A percentile compares a stretch with the other conserved stretches of the same genome.
Evolutionary conservation across 805 yeast genomes (phyloP).

Genomic region (Cyberlindnera sargentensis): DNA sequence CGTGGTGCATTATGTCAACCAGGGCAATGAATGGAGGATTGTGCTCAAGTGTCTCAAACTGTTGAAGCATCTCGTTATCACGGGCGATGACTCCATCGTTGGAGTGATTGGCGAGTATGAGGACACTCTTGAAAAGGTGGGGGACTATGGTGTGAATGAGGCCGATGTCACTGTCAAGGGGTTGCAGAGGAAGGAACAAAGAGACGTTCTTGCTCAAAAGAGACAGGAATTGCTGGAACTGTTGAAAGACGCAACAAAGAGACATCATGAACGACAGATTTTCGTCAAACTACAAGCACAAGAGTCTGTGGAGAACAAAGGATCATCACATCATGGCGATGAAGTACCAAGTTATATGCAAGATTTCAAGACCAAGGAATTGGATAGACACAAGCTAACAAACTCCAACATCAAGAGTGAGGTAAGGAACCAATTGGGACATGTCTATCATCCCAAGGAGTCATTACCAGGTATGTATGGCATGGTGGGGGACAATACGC

Average conservation of each 20-base stretch:
- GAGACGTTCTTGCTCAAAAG: slow-evolving; percentile 1
- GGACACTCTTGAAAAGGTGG: neutral
- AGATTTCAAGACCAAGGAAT: slow-evolving; percentile 6
- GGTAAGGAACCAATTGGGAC: slow-evolving; percentile 8
- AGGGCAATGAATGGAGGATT: slow-evolving; percentile 35
- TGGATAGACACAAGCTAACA: slow-evolving; percentile 10
- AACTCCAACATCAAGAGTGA: slow-evolving; percentile 14
- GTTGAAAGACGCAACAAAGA: slow-evolving; percentile 3
- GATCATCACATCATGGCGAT: slow-evolving; percentile 1
- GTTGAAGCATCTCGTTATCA: slow-evolving; percentile 26
- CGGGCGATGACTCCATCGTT: slow-evolving; percentile 5
- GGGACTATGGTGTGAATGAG: neutral
- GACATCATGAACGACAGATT: slow-evolving; percentile 2
- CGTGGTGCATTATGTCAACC: slow-evolving; percentile 30
- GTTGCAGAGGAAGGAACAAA: slow-evolving; percentile 9
- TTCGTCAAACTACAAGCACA: slow-evolving; percentile 6
- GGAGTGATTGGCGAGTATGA: slow-evolving; percentile 1
- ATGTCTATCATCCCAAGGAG: slow-evolving; percentile 4
- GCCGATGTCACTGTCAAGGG: slow-evolving; percentile 1
- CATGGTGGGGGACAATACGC: too few species aligned
- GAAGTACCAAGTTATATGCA: slow-evolving; percentile 7
- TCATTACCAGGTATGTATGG: slow-evolving; percentile 2
- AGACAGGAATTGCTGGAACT: slow-evolving; percentile 4
- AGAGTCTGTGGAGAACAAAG: neutral
- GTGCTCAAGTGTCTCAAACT: slow-evolving; percentile 31